These are phyloP conservation scores for Peronospora farinosa DNA, from an alignment of 352 stramenopile genomes.

Conservation along the genomic window DNA sequence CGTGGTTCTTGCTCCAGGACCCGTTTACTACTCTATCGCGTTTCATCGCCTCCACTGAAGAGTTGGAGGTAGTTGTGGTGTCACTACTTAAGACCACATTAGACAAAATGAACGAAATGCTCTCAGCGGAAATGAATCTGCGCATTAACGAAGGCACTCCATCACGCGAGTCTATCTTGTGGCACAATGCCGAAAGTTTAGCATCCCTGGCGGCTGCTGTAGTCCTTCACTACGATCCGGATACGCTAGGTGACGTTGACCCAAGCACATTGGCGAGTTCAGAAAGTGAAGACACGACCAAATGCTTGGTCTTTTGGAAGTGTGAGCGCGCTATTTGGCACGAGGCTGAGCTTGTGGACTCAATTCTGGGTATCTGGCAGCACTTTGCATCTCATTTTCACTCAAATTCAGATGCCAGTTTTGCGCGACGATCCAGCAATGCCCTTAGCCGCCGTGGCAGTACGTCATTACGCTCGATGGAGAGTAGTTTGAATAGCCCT, in stretches of 20 bases:
- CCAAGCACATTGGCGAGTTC: constrained; percentile 25
- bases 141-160: constrained; percentile 53
- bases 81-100: constrained; percentile 66
- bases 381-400: constrained; percentile 71
- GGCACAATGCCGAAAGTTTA: constrained; percentile 75
- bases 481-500: constrained; percentile 42
- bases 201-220: constrained; percentile 62
- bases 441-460: constrained; percentile 26
- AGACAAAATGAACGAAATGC: constrained; percentile 73
- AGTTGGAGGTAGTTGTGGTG: constrained; percentile 66
- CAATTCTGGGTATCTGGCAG: constrained; percentile 74
- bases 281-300: constrained; percentile 13
- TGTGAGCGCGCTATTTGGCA: constrained; percentile 68
- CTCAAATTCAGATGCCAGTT: constrained; percentile 67
- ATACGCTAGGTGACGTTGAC: constrained; percentile 56
- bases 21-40: constrained; percentile 66
- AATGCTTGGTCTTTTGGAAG: constrained; percentile 63
- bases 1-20: constrained; percentile 75
- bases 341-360: constrained; percentile 69
- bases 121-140: constrained; percentile 63
- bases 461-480: constrained; percentile 15
- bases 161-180: constrained; percentile 66
- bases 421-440: constrained; percentile 56
- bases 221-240: constrained; percentile 79
- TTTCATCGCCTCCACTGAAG: constrained; percentile 51